Evolutionary conservation across 2,329 filamentous ascomycete species (phyloP).

Genomic region (Fusarium sp.): DNA sequence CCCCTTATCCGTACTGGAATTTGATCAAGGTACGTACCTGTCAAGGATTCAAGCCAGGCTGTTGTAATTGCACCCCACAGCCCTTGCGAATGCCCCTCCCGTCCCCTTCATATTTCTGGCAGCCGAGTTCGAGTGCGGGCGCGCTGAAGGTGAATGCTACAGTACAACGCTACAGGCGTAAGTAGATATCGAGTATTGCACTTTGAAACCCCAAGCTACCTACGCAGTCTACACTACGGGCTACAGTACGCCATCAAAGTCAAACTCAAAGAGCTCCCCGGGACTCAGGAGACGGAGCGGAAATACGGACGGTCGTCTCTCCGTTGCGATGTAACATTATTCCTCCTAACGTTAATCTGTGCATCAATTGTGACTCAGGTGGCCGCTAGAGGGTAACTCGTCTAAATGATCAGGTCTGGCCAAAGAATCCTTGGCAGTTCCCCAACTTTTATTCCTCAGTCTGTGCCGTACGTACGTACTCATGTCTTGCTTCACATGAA

Average conservation of each 20-base stretch:
- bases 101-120: conserved; percentile 38
- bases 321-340: neutral
- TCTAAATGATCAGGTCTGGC: conserved; percentile 11
- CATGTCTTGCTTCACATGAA: conserved; percentile 33
- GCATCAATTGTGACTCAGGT: conserved; percentile 3
- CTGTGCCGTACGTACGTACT: neutral
- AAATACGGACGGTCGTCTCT: conserved; percentile 5
- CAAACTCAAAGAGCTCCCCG: conserved; percentile 4
- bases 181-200: conserved; percentile 8
- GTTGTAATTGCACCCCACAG: conserved; percentile 22
- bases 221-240: neutral
- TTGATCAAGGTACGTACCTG: neutral
- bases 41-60: neutral
- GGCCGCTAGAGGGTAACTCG: neutral
- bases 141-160: too few relatives aligned
- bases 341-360: neutral
- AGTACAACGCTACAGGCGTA: neutral
- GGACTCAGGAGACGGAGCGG: conserved; percentile 30
- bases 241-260: neutral
- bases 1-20: conserved; percentile 7
- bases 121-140: conserved; percentile 14
- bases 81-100: conserved; percentile 30
- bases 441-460: conserved; percentile 11
- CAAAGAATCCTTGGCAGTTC: neutral
- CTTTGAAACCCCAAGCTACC: conserved; percentile 15